Conservation (phyloP, 2,329 filamentous ascomycete genomes). For the Hypoxylon sp. region DNA sequence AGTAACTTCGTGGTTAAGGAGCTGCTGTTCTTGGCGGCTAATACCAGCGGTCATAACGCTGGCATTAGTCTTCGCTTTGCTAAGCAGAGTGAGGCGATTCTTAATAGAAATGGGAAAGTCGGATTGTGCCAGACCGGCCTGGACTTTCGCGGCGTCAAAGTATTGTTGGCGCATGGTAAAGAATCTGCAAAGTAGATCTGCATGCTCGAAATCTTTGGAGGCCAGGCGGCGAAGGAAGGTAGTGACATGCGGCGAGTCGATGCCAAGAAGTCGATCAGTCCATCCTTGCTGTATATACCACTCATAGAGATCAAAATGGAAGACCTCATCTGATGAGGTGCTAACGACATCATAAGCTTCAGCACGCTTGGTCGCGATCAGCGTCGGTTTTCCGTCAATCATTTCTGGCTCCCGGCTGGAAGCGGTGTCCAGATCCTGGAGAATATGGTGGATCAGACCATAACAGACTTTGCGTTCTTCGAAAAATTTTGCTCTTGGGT, state of each 20-base stretch:
- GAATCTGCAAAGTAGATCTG: conserved; percentile 93
- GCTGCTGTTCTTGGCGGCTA: conserved; percentile 84
- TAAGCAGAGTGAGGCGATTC: conserved; percentile 89
- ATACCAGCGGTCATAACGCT: conserved; percentile 85
- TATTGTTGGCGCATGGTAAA: conserved; percentile 88
- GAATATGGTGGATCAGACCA: conserved; percentile 85
- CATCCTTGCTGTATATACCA: conserved; percentile 93
- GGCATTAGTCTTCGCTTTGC: conserved; percentile 91
- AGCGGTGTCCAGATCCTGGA: conserved; percentile 81
- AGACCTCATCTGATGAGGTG: conserved; percentile 89
- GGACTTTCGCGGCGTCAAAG: conserved; percentile 89
- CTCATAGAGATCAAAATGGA: conserved; percentile 96
- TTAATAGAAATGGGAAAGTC: conserved; percentile 84
- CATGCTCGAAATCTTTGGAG: conserved; percentile 78
- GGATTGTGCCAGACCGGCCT: conserved; percentile 86
- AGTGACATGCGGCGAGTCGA: conserved; percentile 87
- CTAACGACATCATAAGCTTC: conserved; percentile 95
- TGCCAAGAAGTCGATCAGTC: conserved; percentile 86
- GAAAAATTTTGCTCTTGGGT: conserved; percentile 78
- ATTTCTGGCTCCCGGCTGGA: conserved; percentile 78
- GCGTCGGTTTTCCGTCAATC: conserved; percentile 82
- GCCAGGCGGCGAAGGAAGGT: conserved; percentile 87
- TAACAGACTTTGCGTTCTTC: conserved; percentile 84
- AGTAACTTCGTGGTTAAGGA: conserved; percentile 85
- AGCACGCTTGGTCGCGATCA: conserved; percentile 81